Evolutionary conservation across 2,329 filamentous ascomycete genomes (phyloP), one percentile per base, ranked within the genome.

Genomic region (Trichoderma semiorbis): DNA sequence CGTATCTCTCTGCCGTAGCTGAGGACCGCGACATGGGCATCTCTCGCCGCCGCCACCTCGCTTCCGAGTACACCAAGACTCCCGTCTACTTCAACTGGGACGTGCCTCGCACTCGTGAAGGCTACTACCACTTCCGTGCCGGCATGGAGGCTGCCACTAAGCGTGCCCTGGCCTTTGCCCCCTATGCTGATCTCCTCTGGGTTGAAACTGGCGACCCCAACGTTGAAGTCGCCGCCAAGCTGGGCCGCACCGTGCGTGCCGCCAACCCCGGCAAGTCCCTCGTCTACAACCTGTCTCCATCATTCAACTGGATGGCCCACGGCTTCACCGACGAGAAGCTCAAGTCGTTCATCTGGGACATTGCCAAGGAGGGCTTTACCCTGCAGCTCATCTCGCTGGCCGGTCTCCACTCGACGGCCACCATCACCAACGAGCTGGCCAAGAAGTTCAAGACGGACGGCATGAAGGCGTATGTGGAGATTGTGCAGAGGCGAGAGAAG

Each of bases 231-330:
- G 94, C 93, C 0, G 85, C 88, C 4, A 85, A 87, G 65, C 94
- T 99, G 66, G 93, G 93, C 14, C 87, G 88, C 12, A 89, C 94
- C 60, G 96, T 99, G 73, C 90, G 92, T 69, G 82, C 84, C 0
- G 85, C 83, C 4, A 85, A 89, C 77, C 93, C 94, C 0, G 90
- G 89, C 73, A 98, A 98, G 87, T 92, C 93, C 43, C 88, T 99
- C 28, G 95, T 98, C 0, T 99, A 99, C 85, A 99, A 99, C 84
- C 88, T 99, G 2, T 95, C 92, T 5, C 96, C 96, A 1, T 97
- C 93, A 10, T 99, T 99, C 88, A 98, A 99, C 86, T 99, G 96
- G 96, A 96, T 97, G 90, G 90, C 90, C 12, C 95, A 98, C 80
- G 96, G 95, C 34, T 99, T 98, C 83, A 91, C 89, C 3, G 90